These are phyloP conservation scores for Lathyrus oleraceus DNA, from an alignment of 306 rosid genomes.

Conservation along the genomic window DNA sequence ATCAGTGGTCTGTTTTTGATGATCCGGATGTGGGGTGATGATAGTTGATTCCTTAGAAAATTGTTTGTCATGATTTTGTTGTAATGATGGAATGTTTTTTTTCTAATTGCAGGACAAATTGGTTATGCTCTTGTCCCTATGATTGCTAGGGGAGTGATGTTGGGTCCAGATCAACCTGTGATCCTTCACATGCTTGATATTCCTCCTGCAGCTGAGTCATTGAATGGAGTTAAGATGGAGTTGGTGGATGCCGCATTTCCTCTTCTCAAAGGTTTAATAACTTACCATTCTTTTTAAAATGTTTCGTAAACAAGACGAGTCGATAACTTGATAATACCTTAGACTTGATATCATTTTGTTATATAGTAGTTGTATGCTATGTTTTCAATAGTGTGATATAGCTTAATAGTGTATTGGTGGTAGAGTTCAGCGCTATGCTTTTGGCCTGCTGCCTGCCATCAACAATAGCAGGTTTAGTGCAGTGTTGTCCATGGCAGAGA, in stretches of 20 bases:
- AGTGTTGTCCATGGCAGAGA: no score
- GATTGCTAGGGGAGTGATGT: constrained; percentile 97
- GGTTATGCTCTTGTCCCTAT: constrained; percentile 98
- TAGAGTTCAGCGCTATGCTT: no score
- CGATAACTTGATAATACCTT: background rate
- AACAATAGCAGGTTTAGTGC: no score
- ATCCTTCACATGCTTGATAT: constrained; percentile 96
- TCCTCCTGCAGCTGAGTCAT: constrained; percentile 85
- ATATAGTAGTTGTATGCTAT: background rate
- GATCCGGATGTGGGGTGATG: no score
- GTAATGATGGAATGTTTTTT: constrained; percentile 24
- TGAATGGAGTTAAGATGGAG: constrained; percentile 56
- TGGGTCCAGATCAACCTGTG: constrained; percentile 92
- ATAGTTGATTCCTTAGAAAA: no score
- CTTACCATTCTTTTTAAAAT: background rate
- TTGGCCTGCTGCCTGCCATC: no score
- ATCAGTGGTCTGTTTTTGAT: background rate
- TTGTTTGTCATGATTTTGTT: background rate
- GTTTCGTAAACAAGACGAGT: background rate
- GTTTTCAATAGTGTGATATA: no score
- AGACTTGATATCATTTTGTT: background rate
- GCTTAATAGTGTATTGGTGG: no score
- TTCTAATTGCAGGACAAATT: constrained; percentile 77
- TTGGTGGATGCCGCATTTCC: constrained; percentile 45
- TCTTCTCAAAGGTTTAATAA: constrained; percentile 36